phyloP scores from a whole-genome alignment of 768 basidiomycete species.

The Tricholoma terreum region DNA sequence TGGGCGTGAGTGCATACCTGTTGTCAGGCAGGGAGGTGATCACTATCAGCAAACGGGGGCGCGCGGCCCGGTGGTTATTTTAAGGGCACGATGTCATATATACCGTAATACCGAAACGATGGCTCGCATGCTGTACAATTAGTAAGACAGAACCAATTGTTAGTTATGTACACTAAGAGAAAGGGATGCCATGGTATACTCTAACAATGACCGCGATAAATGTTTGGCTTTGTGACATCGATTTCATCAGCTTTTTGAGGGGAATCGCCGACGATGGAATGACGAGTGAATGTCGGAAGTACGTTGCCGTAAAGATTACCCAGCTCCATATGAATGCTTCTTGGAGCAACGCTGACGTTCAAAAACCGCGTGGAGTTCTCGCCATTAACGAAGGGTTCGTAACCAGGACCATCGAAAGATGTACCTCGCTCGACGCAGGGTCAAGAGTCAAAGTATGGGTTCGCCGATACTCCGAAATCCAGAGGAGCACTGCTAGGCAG shows the following conservation, averaged over 20 bases:
- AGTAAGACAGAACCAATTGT: no score
- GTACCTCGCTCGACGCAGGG: background rate
- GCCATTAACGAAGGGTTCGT: background rate
- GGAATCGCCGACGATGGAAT: background rate
- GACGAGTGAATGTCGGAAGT: background rate
- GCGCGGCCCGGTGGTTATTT: no score
- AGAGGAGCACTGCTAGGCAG: background rate
- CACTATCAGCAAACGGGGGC: background rate
- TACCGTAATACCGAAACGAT: no score
- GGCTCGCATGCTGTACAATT: no score
- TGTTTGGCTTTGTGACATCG: no score
- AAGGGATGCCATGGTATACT: no score
- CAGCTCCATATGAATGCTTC: background rate
- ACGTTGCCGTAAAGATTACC: background rate
- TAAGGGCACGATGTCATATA: no score
- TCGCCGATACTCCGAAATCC: background rate
- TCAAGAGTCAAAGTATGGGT: background rate
- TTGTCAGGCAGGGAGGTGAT: background rate
- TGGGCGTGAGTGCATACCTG: background rate
- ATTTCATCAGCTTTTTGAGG: background rate
- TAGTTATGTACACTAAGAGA: no score
- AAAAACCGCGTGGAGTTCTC: background rate
- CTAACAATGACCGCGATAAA: no score
- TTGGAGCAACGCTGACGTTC: background rate
- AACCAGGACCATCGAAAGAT: background rate